Evolutionary conservation across 495 filamentous ascomycete genomes (phyloP), one percentile per base, ranked within the genome.

Genomic region (Podospora australis): DNA sequence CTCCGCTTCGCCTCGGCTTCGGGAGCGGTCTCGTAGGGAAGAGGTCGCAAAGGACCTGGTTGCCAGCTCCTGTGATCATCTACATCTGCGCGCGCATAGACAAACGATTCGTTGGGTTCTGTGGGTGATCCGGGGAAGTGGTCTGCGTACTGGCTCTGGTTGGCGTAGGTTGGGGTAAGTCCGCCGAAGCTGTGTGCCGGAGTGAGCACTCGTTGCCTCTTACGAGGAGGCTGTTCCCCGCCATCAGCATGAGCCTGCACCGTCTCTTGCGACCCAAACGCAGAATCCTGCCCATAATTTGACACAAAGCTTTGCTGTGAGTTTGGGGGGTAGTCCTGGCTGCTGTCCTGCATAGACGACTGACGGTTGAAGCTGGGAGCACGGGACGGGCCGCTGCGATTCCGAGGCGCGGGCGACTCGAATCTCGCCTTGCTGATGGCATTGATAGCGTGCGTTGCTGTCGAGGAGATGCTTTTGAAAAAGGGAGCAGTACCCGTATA

Each of bases 381-480:
- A 10, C 75, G 66, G 14, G 63, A 64, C 0, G 69, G 70, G 1
- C 68, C 68, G 26, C 60, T 72, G 45, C 68, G 79, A 54, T 64
- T 80, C 10, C 86, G 71, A 9, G 84, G 85, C 11, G 75, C 83
- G 14, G 88, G 88, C 4, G 90, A 95, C 62, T 96, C 90, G 63
- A 96, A 85, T 1, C 90, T 77, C 25, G 92, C 89, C 67, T 96
- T 96, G 75, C 85, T 95, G 65, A 98, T 90, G 22, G 91, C 90
- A 57, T 87, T 89, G 46, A 97, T 83, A 5, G 91, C 92, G 55
- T 86, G 88, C 1, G 89, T 90, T 4, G 94, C 88, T 1, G 89
- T 92, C 39, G 83, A 83, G 4, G 91, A 96, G 52, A 97, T 96
- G 59, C 92, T 95, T 57, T 90, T 87, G 70, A 98, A 97, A 57